Evolutionary conservation across 768 basidiomycete species (phyloP).

Genomic region (Lentinula sp.): DNA sequence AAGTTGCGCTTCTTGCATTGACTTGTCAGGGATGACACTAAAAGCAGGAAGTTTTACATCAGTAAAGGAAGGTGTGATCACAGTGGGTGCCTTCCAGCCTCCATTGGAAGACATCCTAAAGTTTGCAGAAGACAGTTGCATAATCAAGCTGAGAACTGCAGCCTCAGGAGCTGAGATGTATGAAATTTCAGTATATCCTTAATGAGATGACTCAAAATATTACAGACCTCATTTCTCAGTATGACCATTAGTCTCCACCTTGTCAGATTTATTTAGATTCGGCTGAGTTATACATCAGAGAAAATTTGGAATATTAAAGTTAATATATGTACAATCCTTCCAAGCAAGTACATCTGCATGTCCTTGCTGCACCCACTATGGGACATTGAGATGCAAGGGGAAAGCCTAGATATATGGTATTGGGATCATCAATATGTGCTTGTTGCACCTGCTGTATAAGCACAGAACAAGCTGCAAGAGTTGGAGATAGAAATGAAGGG

Average conservation of each 20-base stretch:
- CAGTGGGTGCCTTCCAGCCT: neutral
- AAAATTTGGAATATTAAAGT: neutral
- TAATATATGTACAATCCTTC: neutral
- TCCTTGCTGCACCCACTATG: neutral
- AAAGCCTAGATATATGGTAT: neutral
- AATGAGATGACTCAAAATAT: no score
- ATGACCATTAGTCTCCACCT: no score
- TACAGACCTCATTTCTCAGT: no score
- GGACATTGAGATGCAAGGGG: neutral
- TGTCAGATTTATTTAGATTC: no score
- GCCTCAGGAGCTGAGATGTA: no score
- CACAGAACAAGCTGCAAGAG: neutral
- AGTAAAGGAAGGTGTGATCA: neutral
- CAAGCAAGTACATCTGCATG: neutral
- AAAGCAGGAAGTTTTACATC: neutral
- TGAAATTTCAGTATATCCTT: no score
- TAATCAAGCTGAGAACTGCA: neutral
- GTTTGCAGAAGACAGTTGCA: neutral
- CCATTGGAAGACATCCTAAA: neutral
- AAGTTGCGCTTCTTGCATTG: neutral
- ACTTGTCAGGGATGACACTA: neutral
- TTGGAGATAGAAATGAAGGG: no score
- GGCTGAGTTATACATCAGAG: neutral
- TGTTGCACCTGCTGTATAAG: neutral
- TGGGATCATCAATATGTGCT: neutral